Base-by-base conservation (phyloP, 495 filamentous ascomycete genomes). In the Trichoderma asperelloides region DNA sequence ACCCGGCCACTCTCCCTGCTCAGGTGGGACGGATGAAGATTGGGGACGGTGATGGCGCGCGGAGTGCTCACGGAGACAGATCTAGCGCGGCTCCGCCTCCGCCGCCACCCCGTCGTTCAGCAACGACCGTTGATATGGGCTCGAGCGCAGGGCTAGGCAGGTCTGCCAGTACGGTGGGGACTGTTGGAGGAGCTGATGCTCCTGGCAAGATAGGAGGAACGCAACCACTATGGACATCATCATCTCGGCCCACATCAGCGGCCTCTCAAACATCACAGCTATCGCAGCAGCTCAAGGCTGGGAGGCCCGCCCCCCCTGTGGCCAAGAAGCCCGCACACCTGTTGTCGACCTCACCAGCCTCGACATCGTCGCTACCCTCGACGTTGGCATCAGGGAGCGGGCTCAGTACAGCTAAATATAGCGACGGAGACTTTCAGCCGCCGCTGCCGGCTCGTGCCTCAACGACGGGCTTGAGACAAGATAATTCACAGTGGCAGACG, bases 291-390 rank as follows among this genome's bases (percentile, higher is more conserved):
- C 27, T 62, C 57, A 63, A 51, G 33, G 45, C 37, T 18, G 66
- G 57, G 13, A 84, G 81, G 70, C 71, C 75, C 0, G 72, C 81
- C 16, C 84, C 84, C n/a, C 83, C 84, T 0, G 75, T 86, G 62
- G 83, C 81, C 4, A 77, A 76, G 64, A 86, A 86, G 67, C 84
- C 84, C 1, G 77, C 81, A 7, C 81, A 85, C 70, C 78, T 86
- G 16, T 73, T 71, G 15, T 73, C 76, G 15, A 70, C 70, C 18
- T 80, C 81, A 0, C 76, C 80, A 3, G 68, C 69, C 6, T 64
- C 63, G 12, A 30, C 55, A 21, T 60, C 55, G 25, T 37, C 33
- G 33, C 33, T 37, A 37, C 33, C 33, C 33, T 37, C 33, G 33
- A 28, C 55, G 18, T 21, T 51, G 43, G 68, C 69, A 39, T 68